Base-by-base conservation (phyloP, 371 early-diverging fungal species). In the Mucor velutinosus region DNA sequence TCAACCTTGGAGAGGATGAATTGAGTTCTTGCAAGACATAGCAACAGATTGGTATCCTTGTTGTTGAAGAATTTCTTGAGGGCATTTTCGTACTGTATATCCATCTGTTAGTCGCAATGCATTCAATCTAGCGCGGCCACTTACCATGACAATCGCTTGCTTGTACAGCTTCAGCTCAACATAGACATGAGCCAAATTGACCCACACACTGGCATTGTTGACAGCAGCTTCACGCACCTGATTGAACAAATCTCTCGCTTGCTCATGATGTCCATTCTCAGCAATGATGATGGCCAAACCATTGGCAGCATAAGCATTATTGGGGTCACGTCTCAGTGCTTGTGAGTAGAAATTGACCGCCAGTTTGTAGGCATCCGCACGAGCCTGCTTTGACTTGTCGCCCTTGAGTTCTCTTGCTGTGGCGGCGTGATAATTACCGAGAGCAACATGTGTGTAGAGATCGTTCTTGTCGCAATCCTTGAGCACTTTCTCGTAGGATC, bases 341-440 rank as follows among this genome's bases (percentile, higher is more conserved):
- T 92, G 95, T 33, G 87, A 86, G 71, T 91, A 97, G 69, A 92
- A 95, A 73, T 94, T 92, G 53, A 89, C 75, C 0, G 95, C 93
- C 47, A 92, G 81, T 62, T 87, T 90, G 72, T 90, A 89, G 32
- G 87, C 72, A 39, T 84, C 85, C 58, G 77, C 69, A 43, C 87
- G 78, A 68, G 80, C 60, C 30, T 53, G 47, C 17, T 67, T 73
- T 5, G 27, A 30, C 35, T 81, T 81, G 19, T 81, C 84, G 7
- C 70, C 43, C 53, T 80, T 87, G 60, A 82, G 65, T 62, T 86
- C 87, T 37, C 86, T 72, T 17, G 87, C 88, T 35, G 88, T 83
- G 1, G 81, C 73, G 39, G 95, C 79, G 66, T 92, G 89, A 56
- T 89, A 89, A 76, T 96, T 95, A 23, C 97, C 97, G 1, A 94